These are phyloP conservation scores for Aspergillus sclerotioniger DNA, from an alignment of 495 filamentous ascomycete species.

Conservation along the genomic window DNA sequence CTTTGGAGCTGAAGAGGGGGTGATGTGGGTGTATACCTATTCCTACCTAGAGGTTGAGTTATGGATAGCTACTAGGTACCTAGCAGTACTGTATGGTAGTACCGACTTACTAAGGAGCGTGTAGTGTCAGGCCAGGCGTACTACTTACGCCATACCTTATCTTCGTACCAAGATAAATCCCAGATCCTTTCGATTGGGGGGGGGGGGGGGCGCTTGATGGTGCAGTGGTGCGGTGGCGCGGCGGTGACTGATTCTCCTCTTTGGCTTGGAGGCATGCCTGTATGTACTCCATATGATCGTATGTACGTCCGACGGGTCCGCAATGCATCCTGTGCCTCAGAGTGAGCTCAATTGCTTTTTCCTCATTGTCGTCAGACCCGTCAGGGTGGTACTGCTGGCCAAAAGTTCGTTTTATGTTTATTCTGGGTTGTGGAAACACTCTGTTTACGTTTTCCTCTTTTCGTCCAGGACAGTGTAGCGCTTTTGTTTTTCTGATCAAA, in stretches of 20 bases:
- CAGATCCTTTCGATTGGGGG: not conserved
- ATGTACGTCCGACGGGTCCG: slow-evolving; percentile 1
- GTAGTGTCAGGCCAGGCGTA: too few species aligned
- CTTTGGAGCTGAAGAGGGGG: not conserved
- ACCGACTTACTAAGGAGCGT: too few species aligned
- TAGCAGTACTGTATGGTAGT: too few species aligned
- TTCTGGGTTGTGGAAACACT: too few species aligned
- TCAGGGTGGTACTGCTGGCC: not conserved
- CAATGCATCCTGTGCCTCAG: slow-evolving; percentile 7
- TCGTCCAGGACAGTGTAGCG: too few species aligned
- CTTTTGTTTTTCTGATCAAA: not conserved
- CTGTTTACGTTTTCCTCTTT: too few species aligned
- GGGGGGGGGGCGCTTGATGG: too few species aligned
- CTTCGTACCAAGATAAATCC: not conserved
- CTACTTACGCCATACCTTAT: too few species aligned
- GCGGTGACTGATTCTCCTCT: slow-evolving; percentile 8
- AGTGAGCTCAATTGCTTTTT: slow-evolving; percentile 12
- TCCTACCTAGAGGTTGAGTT: too few species aligned
- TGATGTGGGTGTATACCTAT: not conserved
- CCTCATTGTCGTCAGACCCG: slow-evolving; percentile 10
- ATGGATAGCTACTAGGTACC: too few species aligned
- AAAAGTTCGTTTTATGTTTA: too few species aligned
- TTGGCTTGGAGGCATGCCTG: slow-evolving; percentile 1
- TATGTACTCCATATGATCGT: slow-evolving; percentile 4
- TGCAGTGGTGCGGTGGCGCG: not conserved